Percentiles rank a stretch among this genome's conserved stretches.
These are phyloP conservation scores for Candida coquimbonensis DNA, from an alignment of 805 yeast species.

Conservation along the genomic window DNA sequence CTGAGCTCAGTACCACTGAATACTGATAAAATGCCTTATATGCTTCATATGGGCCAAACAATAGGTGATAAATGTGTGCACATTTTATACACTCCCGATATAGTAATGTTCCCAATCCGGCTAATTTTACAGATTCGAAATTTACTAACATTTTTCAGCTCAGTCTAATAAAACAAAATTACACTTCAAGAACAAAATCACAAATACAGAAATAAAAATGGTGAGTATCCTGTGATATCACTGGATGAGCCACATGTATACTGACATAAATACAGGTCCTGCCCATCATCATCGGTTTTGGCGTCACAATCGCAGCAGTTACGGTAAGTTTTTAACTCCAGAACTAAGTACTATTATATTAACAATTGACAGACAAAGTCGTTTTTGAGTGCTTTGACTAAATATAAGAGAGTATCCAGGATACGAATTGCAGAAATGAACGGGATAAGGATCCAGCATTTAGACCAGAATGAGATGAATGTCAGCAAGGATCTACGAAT, in stretches of 20 bases:
- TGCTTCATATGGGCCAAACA: no score
- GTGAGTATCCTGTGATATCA: neutral
- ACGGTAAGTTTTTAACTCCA: slow-evolving; percentile 26
- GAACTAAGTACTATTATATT: neutral
- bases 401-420: slow-evolving; percentile 27
- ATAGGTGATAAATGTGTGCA: no score
- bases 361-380: slow-evolving; percentile 25
- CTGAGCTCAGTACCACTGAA: no score
- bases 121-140: no score
- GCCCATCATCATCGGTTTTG: slow-evolving; percentile 49
- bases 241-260: neutral
- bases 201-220: neutral
- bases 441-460: slow-evolving; percentile 23
- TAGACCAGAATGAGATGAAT: slow-evolving; percentile 7
- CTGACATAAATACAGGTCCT: slow-evolving; percentile 27
- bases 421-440: slow-evolving; percentile 35
- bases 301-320: slow-evolving; percentile 45
- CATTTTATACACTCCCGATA: no score
- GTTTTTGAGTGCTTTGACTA: slow-evolving; percentile 26
- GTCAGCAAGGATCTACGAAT: slow-evolving; percentile 18
- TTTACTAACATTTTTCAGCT: no score
- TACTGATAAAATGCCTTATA: no score
- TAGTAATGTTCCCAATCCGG: no score
- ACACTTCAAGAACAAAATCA: no score
- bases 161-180: no score